Percentiles rank a stretch among this genome's conserved stretches.
Evolutionary conservation across 1,284 basidiomycete species (phyloP).

Genomic region (Trichosporon asahii): DNA sequence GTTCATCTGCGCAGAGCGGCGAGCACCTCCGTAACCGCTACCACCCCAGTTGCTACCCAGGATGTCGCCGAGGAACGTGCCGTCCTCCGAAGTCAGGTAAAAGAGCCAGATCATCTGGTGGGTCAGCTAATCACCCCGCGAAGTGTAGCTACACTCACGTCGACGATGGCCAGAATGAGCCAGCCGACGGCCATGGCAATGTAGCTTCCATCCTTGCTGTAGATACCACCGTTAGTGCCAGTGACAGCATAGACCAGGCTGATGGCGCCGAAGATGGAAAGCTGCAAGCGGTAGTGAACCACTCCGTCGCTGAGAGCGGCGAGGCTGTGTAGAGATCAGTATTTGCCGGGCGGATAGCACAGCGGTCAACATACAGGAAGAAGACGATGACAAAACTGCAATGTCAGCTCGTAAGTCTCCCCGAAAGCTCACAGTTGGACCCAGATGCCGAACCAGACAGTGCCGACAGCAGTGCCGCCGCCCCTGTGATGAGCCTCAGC

Average conservation of each 20-base stretch:
- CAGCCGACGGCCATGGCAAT: conserved; percentile 88
- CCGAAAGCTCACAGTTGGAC: conserved; percentile 36
- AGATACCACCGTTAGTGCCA: conserved; percentile 16
- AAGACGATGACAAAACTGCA: conserved; percentile 42
- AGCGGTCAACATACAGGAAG: conserved; percentile 37
- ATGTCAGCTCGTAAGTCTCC: conserved; percentile 1
- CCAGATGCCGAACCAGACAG: conserved; percentile 89
- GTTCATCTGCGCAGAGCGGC: conserved; percentile 17
- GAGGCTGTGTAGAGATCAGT: conserved; percentile 7
- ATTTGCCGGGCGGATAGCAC: background rate
- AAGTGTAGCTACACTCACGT: conserved; percentile 45
- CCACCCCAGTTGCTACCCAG: conserved; percentile 79
- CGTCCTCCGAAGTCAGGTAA: conserved; percentile 94
- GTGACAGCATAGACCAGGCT: conserved; percentile 75
- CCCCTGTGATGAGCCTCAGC: conserved; percentile 21
- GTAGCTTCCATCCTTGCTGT: conserved; percentile 53
- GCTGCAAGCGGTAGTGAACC: conserved; percentile 57
- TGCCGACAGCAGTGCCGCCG: conserved; percentile 48
- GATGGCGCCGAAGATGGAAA: conserved; percentile 79
- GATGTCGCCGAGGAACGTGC: conserved; percentile 73
- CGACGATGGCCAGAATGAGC: conserved; percentile 82
- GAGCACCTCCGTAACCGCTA: conserved; percentile 38
- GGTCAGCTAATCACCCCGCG: conserved; percentile 11
- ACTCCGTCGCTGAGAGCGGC: conserved; percentile 30
- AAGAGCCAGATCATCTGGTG: conserved; percentile 87